phyloP scores from a whole-genome alignment of 1,284 basidiomycete genomes.

The Volvariella surrecta region DNA sequence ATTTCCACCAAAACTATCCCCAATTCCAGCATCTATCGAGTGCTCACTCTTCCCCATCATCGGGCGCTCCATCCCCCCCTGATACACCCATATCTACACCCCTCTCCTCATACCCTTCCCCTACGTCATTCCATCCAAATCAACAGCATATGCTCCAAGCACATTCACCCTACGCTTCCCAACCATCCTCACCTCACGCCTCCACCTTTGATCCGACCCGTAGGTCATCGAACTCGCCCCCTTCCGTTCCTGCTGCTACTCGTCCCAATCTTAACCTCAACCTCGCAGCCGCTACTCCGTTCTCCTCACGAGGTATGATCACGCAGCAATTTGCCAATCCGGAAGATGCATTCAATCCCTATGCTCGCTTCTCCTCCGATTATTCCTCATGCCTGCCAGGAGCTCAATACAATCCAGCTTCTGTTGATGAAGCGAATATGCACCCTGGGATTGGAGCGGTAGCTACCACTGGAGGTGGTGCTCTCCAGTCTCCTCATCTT shows the following conservation, averaged over 20 bases:
- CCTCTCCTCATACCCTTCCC: conserved; percentile 29
- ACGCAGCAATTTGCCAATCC: conserved; percentile 20
- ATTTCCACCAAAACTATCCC: conserved; percentile 21
- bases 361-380: conserved; percentile 54
- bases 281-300: conserved; percentile 15
- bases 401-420: conserved; percentile 32
- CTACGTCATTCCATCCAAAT: conserved; percentile 17
- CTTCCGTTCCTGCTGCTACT: conserved; percentile 10
- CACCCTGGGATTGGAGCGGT: not conserved
- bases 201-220: conserved; percentile 15
- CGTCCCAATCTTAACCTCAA: conserved; percentile 19
- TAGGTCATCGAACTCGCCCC: conserved; percentile 6
- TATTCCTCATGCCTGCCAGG: conserved; percentile 58
- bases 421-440: conserved; percentile 19
- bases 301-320: conserved; percentile 18
- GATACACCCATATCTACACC: conserved; percentile 44
- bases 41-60: conserved; percentile 35
- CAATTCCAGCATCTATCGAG: conserved; percentile 18
- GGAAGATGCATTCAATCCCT: conserved; percentile 41
- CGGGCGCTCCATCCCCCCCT: conserved; percentile 35
- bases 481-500: conserved; percentile 10
- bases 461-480: conserved; percentile 4
- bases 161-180: conserved; percentile 23
- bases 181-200: conserved; percentile 24
- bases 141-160: conserved; percentile 8